Evolutionary conservation across 2,329 filamentous ascomycete species (phyloP), one percentile per base, ranked within the genome.

Genomic region (Pseudocercospora ulei): DNA sequence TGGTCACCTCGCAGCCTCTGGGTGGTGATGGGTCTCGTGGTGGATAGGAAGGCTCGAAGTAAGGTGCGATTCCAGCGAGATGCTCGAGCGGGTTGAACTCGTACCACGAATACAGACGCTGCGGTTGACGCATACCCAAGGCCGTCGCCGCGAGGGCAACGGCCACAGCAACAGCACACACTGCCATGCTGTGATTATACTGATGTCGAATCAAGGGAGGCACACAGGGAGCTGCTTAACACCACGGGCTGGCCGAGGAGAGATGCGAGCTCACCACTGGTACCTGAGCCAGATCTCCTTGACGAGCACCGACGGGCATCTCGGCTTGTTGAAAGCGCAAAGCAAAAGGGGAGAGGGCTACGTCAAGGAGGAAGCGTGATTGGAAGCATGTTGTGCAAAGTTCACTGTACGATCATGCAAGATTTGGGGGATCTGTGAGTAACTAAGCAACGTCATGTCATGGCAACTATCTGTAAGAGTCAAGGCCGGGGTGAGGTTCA

Each of bases 1-100:
- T 57, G 6, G 64, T 68, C 16, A 70, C 65, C 47, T 68, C 66
- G 59, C 68, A 71, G 39, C 68, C 68, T 54, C 68, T 66, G 6
- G 68, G 65, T 20, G 67, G 61, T 29, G 61, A 56, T 1, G 66
- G 68, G 41, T 69, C 64, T 38, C 66, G 62, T 22, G 62, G 58
- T 19, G 67, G 66, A 39, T 67, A 64, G 7, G 62, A 52, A 8
- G 66, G 65, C 48, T 70, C 65, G 46, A 68, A 71, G 52, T 69
- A 69, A 0, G 68, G 68, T 7, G 67, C 61, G 18, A 69, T 67
- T 33, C 68, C 68, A 16, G 68, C 64, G 2, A 71, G 59, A 55
- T 71, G 68, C 44, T 67, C 46, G 12, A 71, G 52, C 6, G 67
- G 67, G 38, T 71, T 58, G 51, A 71, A 71, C 1, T 55, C 53